phyloP scores from a whole-genome alignment of 495 filamentous ascomycete species.

The Trypethelium eluteriae region DNA sequence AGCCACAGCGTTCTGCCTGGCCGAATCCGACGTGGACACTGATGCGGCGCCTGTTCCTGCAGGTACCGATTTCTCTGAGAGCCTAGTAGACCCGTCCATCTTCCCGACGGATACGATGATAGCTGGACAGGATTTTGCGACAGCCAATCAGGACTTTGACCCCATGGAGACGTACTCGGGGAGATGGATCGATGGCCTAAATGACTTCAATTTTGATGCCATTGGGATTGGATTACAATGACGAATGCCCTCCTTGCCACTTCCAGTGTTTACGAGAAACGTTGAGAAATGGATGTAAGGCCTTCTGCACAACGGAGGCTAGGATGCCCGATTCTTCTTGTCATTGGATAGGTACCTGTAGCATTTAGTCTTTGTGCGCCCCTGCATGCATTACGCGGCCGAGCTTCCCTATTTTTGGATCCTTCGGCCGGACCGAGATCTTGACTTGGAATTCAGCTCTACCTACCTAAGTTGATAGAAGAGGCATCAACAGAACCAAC shows the following conservation, averaged over 20 bases:
- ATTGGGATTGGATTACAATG: neutral
- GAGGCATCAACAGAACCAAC: neutral
- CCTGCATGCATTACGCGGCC: neutral
- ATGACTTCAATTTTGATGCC: constrained; percentile 7
- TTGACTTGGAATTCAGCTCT: neutral
- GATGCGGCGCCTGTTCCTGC: neutral
- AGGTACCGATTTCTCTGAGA: neutral
- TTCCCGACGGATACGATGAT: constrained; percentile 10
- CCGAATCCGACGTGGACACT: neutral
- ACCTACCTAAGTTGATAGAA: neutral
- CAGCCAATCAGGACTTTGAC: neutral
- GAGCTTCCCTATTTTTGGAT: neutral
- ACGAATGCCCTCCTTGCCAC: neutral
- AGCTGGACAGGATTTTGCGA: constrained; percentile 2
- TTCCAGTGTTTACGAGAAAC: no score
- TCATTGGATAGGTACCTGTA: neutral
- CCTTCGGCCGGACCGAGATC: constrained; percentile 2
- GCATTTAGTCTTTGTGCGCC: no score
- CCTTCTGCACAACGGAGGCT: neutral
- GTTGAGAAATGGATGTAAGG: neutral
- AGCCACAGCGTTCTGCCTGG: constrained; percentile 9
- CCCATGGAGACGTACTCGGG: neutral
- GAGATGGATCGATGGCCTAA: neutral
- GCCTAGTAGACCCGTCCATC: neutral
- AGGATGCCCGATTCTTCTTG: neutral